Evolutionary conservation across 352 stramenopile genomes (phyloP).

Genomic region (Phytophthora sansomeana): DNA sequence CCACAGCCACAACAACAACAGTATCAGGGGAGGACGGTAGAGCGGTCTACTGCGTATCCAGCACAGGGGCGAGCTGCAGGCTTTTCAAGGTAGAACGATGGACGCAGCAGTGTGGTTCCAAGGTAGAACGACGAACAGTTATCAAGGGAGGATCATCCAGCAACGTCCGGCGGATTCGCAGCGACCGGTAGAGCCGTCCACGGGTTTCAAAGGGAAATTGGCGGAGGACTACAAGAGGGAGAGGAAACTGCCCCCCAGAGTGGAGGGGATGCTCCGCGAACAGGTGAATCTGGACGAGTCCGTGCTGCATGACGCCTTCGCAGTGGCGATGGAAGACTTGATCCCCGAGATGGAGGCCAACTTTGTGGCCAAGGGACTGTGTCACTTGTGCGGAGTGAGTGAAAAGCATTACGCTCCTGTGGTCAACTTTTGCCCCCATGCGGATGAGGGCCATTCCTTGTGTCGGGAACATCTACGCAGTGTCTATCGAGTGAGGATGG

Average conservation of each 20-base stretch:
- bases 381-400: conserved; percentile 65
- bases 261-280: conserved; percentile 42
- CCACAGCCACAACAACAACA: too few species aligned
- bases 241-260: conserved; percentile 28
- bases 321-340: conserved; percentile 63
- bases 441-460: conserved; percentile 70
- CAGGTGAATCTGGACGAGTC: conserved; percentile 50
- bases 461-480: conserved; percentile 80
- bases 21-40: conserved; percentile 19
- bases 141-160: background rate
- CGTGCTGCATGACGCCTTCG: conserved; percentile 52
- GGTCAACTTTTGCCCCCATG: conserved; percentile 80
- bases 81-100: conserved; percentile 14
- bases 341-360: conserved; percentile 68
- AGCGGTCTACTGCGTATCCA: background rate
- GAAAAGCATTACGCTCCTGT: conserved; percentile 65
- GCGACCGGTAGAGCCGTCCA: conserved; percentile 3
- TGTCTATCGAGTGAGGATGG: conserved; percentile 72
- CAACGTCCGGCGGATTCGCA: conserved; percentile 15
- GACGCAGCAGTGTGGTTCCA: conserved; percentile 1
- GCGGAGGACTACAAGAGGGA: conserved; percentile 40
- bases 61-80: conserved; percentile 1
- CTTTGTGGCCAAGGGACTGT: conserved; percentile 78
- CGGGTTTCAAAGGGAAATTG: conserved; percentile 18
- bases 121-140: background rate